Evolutionary conservation across 306 rosid species (phyloP).

Genomic region (Prunus persica): DNA sequence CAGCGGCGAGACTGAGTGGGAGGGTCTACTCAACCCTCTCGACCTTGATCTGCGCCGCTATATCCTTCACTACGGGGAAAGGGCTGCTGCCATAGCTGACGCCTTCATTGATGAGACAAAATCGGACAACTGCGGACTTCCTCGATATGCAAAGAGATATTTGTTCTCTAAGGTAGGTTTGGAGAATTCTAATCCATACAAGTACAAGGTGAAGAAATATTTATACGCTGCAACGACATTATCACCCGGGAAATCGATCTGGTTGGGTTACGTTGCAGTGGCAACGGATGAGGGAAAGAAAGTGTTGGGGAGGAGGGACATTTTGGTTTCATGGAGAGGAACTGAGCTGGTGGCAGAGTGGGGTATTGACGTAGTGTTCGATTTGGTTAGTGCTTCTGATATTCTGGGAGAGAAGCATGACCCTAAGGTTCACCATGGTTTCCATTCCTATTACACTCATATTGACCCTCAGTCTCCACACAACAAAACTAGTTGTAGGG

Average conservation of each 20-base stretch:
- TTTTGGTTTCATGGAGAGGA: conserved; percentile 77
- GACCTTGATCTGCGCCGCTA: conserved; percentile 46
- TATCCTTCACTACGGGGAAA: conserved; percentile 57
- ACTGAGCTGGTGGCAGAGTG: conserved; percentile 44
- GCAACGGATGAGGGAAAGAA: conserved; percentile 54
- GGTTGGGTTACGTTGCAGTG: conserved; percentile 69
- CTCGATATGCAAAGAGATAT: conserved; percentile 30
- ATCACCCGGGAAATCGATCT: conserved; percentile 60
- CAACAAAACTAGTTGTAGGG: conserved; percentile 10
- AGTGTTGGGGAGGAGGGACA: conserved; percentile 71
- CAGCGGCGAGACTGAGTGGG: conserved; percentile 45
- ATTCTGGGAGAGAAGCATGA: neutral
- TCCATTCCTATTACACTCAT: conserved; percentile 6
- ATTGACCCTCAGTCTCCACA: neutral
- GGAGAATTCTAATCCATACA: conserved; percentile 36
- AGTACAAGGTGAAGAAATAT: conserved; percentile 41
- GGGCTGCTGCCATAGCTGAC: conserved; percentile 51
- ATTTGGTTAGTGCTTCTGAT: neutral
- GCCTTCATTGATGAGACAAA: conserved; percentile 36
- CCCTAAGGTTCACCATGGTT: conserved; percentile 14
- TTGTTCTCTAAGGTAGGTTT: conserved; percentile 47
- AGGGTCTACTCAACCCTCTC: conserved; percentile 43
- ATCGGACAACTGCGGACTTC: conserved; percentile 39
- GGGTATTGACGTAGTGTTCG: conserved; percentile 25
- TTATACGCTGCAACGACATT: conserved; percentile 39